A percentile compares a stretch with the other conserved stretches of the same genome.
Conservation (phyloP, 2,329 filamentous ascomycete genomes). For the Claviceps maximensis region DNA sequence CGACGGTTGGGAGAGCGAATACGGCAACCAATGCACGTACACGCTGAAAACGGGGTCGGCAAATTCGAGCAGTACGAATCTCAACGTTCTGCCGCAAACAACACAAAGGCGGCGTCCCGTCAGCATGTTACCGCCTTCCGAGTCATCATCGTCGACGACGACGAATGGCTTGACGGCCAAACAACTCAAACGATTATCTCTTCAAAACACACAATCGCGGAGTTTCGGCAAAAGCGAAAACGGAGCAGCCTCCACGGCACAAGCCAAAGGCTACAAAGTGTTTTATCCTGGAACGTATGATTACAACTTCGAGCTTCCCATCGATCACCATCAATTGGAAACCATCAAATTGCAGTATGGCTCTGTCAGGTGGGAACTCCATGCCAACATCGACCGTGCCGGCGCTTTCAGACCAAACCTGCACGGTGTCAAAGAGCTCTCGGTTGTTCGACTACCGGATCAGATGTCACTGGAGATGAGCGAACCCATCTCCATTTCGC, state of each 20-base stretch:
- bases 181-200: conserved; percentile 54
- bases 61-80: conserved; percentile 21
- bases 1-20: conserved; percentile 45
- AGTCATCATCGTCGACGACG: conserved; percentile 6
- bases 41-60: conserved; percentile 27
- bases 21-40: conserved; percentile 50
- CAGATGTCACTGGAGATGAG: conserved; percentile 82
- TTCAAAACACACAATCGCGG: conserved; percentile 68
- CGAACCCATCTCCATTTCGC: conserved; percentile 84
- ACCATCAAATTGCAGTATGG: conserved; percentile 80
- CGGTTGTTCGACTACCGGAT: conserved; percentile 71
- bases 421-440: conserved; percentile 68
- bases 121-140: conserved; percentile 8
- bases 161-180: conserved; percentile 24
- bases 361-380: conserved; percentile 76
- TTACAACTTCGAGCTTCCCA: conserved; percentile 70
- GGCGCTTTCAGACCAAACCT: conserved; percentile 86
- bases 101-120: conserved; percentile 7
- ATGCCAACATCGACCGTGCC: conserved; percentile 71
- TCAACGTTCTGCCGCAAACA: conserved; percentile 11
- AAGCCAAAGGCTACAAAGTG: conserved; percentile 66
- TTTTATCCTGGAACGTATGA: conserved; percentile 62
- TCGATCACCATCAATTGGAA: conserved; percentile 80
- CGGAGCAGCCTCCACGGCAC: conserved; percentile 44
- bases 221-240: conserved; percentile 75